Base-by-base conservation (phyloP, 1,139 yeast genomes). In the Suhomyces atakaporum region DNA sequence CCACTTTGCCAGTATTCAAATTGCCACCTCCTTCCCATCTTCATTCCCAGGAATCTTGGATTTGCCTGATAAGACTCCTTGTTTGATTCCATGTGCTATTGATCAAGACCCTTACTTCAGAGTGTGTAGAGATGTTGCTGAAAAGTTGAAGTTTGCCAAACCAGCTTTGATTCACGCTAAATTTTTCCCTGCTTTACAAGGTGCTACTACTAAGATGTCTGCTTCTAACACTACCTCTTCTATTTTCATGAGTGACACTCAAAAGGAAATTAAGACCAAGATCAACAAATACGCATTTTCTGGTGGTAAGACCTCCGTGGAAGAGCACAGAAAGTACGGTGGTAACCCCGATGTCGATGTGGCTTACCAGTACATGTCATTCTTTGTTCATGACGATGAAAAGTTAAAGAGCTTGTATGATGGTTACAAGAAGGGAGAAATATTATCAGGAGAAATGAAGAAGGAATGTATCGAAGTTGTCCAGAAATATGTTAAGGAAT, bases 31-130 rank as follows among this genome's bases (percentile, higher is more conserved):
- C 3, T 90, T 94, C 71, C 95, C 97, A 41, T 84, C 92, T 31
- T 86, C 97, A 10, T 94, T 87, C 76, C 98, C 98, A 3, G 96
- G 84, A 49, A 84, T 94, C 20, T 77, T 94, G 52, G 96, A 88
- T 8, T 66, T 84, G 53, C 89, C 89, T 34, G 72, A 83, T 32
- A 84, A 84, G 63, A 90, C 97, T 2, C 98, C 97, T 42, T 87
- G 96, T 65, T 73, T 94, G 62, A 94, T 94, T 62, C 99, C 99
- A 25, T 94, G 98, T 75, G 99, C 99, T 31, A 94, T 94, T 61
- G 99, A 94, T 62, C 97, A 90, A 69, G 99, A 94, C 63, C 98
- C 99, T 25, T 94, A 94, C 65, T 94, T 94, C 71, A 78, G 99
- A 62, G 95, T 94, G 20, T 87, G 96, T 65, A 78, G 99, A 65